Evolutionary conservation across 495 filamentous ascomycete genomes (phyloP), one percentile per base, ranked within the genome.

Genomic region (Penicilliopsis zonata): DNA sequence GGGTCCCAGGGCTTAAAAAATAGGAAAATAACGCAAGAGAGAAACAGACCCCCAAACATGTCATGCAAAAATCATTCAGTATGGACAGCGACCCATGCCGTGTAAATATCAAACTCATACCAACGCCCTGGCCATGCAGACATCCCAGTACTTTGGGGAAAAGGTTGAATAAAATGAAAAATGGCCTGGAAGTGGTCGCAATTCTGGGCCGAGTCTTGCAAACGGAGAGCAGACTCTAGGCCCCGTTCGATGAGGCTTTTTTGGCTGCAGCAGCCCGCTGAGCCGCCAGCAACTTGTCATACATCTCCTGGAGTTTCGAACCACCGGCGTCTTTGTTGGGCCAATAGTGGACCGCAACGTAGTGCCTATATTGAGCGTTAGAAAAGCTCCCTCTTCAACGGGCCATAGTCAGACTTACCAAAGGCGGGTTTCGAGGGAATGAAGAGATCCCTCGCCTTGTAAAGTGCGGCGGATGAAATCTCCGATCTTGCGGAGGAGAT

Each of bases 281-380:
- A 5, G 46, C 50, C 41, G 53, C 53, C 35, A 44, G 40, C 15
- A 69, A 54, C 38, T 63, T 67, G 25, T 61, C 44, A 36, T 63
- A 71, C 64, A 71, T 69, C 37, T 53, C 53, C 29, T 57, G 58
- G 23, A 70, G 55, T 33, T 65, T 59, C 9, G 49, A 31, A 14
- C 56, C 64, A 37, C 48, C 53, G 18, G 53, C 61, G 3, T 65
- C 63, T 34, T 58, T 58, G 42, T 68, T 70, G 14, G 67, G 64
- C 65, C 66, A 71, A 36, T 62, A 61, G 28, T 60, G 48, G 26
- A 57, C 44, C 5, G 57, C 52, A 21, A 71, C 63, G 38, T 59
- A 65, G 27, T 63, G 49, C 67, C 66, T 70, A 18, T 19, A 29
- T 31, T 17, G 16, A 3, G 26, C 24, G 30, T 41, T 12, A 43